Evolutionary conservation across 2,329 filamentous ascomycete genomes (phyloP), one percentile per base, ranked within the genome.

Genomic region (Drechslerella coelobrocha): DNA sequence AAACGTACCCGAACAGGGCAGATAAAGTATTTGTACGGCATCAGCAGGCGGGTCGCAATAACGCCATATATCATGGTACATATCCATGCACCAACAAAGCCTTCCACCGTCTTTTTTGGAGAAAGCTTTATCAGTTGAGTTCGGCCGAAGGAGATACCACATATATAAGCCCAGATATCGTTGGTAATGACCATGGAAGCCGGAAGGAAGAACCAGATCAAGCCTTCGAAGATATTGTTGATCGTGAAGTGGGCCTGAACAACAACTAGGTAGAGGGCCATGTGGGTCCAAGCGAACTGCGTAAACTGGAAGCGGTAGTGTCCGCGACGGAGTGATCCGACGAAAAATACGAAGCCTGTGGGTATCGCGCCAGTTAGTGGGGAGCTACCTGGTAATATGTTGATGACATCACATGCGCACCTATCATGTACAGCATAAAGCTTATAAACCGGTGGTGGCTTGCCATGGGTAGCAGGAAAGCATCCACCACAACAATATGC

Each of bases 161-260:
- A 97, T 72, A 99, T 87, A 79, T 99, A 99, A 76, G 94, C 94
- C 77, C 95, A 97, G 74, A 99, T 99, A 78, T 99, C 94, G 80
- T 99, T 99, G 73, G 91, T 97, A 78, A 99, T 96, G 79, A 99
- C 94, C 76, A 99, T 85, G 57, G 91, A 89, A 6, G 91, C 92
- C 6, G 94, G 94, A 47, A 99, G 82, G 84, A 97, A 97, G 84
- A 99, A 97, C 94, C 94, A 99, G 79, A 99, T 96, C 90, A 99
- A 92, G 81, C 94, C 94, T 81, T 99, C 94, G 76, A 99, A 95
- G 74, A 99, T 89, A 80, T 99, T 99, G 84, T 99, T 99, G 91
- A 99, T 97, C 81, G 97, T 91, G 79, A 99, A 99, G 79, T 99
- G 94, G 12, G 94, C 92, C 80, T 99, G 92, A 4, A 96, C 92